Base-by-base conservation (phyloP, 2,329 filamentous ascomycete species). In the Penicillium freii region DNA sequence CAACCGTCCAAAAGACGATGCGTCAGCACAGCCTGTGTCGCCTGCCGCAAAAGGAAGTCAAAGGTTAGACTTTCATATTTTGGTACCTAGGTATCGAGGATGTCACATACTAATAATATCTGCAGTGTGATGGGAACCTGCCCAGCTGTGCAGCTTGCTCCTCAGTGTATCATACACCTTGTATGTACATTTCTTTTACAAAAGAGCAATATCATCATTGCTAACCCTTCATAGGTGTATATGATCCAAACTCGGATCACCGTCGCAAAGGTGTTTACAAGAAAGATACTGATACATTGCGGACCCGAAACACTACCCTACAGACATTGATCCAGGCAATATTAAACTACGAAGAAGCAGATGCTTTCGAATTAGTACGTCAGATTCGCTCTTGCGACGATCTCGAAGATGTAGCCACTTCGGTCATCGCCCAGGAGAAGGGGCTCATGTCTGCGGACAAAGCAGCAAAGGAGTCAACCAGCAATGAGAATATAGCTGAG, bases 251-350 rank as follows among this genome's bases (percentile, higher is more conserved):
- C 71, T 96, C 92, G 57, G 94, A 99, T 73, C 92, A 97, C 73
- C 89, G 94, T 49, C 88, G 94, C 50, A 97, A 97, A 74, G 94
- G 94, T 59, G 94, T 97, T 48, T 97, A 97, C 75, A 92, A 93
- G 70, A 92, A 96, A 75, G 94, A 96, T 74, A 86, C 89, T 25
- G 92, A 96, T 73, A 91, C 85, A 70, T 83, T 93, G 73, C 95
- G 95, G 77, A 92, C 92, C 23, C 87, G 87, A 61, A 91, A 88
- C 69, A 90, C 91, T 36, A 97, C 93, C 1, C 80, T 97, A 54
- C 91, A 97, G 72, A 92, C 92, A n/a, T 80, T 97, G 38, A 87
- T 97, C 61, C 91, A 97, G 69, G 92, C 93, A 47, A 91, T 99
- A 50, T 81, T 97, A 50, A 97, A 96, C 73, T 92, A 90, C 45